phyloP scores from a whole-genome alignment of 768 basidiomycete species.

The Collybia mongolica region DNA sequence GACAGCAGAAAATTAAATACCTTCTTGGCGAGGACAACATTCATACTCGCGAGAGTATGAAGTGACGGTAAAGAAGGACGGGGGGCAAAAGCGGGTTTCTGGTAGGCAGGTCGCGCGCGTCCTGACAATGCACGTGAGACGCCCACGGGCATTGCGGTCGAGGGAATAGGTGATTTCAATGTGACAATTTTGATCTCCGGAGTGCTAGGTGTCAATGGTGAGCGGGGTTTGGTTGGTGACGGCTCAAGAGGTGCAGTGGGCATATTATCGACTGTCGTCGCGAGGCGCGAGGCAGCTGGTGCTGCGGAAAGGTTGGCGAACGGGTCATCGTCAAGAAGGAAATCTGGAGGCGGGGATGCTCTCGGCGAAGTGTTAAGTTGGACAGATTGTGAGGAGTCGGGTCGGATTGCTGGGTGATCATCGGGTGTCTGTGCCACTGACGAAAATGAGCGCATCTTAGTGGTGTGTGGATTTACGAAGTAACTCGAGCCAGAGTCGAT shows the following conservation, averaged over 20 bases:
- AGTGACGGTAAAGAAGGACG: slow-evolving; percentile 54
- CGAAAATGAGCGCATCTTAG: slow-evolving; percentile 23
- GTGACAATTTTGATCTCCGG: slow-evolving; percentile 13
- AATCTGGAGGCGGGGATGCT: slow-evolving; percentile 38
- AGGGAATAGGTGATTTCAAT: slow-evolving; percentile 13
- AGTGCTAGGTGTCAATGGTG: slow-evolving; percentile 22
- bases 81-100: slow-evolving; percentile 45
- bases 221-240: slow-evolving; percentile 21
- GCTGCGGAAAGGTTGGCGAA: slow-evolving; percentile 59
- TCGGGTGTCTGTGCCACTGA: slow-evolving; percentile 14
- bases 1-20: slow-evolving; percentile 24
- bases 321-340: slow-evolving; percentile 69
- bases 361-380: slow-evolving; percentile 3
- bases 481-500: slow-evolving; percentile 17
- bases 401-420: slow-evolving; percentile 10
- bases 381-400: slow-evolving; percentile 17
- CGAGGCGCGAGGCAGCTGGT: slow-evolving; percentile 8
- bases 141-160: slow-evolving; percentile 5
- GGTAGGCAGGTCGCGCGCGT: slow-evolving; percentile 36
- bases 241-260: slow-evolving; percentile 5
- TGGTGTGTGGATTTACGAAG: slow-evolving; percentile 10
- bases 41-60: slow-evolving; percentile 47
- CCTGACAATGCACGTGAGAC: slow-evolving; percentile 16
- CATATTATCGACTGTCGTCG: background rate
- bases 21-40: slow-evolving; percentile 44